Percentiles rank a stretch among this genome's conserved stretches.
Conservation (phyloP, 1,139 yeast species). For the Casaregolazyma lundiana region DNA sequence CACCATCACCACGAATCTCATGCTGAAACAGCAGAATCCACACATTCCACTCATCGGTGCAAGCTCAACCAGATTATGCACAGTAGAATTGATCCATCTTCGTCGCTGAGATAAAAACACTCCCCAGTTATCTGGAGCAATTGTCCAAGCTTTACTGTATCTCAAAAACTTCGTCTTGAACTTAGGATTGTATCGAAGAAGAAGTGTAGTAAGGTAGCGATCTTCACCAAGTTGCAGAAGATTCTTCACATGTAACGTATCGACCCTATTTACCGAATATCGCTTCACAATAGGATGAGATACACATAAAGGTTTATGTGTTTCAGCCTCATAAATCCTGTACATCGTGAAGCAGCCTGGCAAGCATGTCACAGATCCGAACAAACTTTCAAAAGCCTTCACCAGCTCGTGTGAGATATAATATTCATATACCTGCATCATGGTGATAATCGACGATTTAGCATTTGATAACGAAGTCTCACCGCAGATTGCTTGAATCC, state of each 20-base stretch:
- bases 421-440: conserved; percentile 43
- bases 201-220: conserved; percentile 39
- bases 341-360: conserved; percentile 43
- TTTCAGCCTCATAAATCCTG: conserved; percentile 34
- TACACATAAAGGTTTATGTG: conserved; percentile 38
- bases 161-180: conserved; percentile 38
- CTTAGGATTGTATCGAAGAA: conserved; percentile 37
- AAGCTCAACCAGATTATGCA: conserved; percentile 39
- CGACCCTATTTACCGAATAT: conserved; percentile 37
- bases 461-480: conserved; percentile 40
- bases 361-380: conserved; percentile 41
- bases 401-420: conserved; percentile 41
- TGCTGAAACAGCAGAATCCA: conserved; percentile 42
- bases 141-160: conserved; percentile 39
- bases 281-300: conserved; percentile 37
- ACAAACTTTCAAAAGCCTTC: conserved; percentile 40
- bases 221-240: conserved; percentile 41
- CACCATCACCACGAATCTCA: conserved; percentile 39
- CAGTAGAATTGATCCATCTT: conserved; percentile 44
- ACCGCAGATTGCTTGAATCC: conserved; percentile 40
- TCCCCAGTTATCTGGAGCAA: conserved; percentile 42
- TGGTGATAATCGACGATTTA: conserved; percentile 37
- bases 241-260: conserved; percentile 40
- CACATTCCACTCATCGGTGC: conserved; percentile 40
- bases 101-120: conserved; percentile 42